These are phyloP conservation scores for Hypoxylon sp. DNA, from an alignment of 2,329 filamentous ascomycete genomes.

Conservation along the genomic window DNA sequence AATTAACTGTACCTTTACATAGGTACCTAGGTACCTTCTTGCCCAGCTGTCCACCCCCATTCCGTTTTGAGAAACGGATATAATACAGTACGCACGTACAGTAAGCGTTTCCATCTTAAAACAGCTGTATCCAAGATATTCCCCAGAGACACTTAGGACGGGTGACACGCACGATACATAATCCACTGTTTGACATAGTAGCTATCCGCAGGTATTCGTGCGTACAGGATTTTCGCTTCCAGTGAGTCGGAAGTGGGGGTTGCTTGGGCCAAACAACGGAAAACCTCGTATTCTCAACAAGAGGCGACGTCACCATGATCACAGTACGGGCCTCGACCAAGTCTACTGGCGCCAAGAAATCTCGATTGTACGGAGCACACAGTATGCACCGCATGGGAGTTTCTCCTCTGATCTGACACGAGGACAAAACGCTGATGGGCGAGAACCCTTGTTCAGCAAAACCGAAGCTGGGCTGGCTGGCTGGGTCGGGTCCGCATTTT, in stretches of 20 bases:
- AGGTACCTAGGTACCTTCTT: not conserved
- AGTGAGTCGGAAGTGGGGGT: conserved; percentile 27
- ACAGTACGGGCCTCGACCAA: conserved; percentile 25
- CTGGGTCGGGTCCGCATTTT: not conserved
- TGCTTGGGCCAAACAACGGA: conserved; percentile 27
- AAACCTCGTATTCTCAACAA: conserved; percentile 46
- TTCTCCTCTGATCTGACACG: conserved; percentile 15
- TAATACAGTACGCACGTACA: not conserved
- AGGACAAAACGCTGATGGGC: conserved; percentile 6
- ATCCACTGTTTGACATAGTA: not conserved
- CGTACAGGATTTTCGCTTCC: not conserved
- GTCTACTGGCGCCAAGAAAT: conserved; percentile 27
- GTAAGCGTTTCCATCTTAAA: not conserved
- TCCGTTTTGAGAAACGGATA: conserved; percentile 6
- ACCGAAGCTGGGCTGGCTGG: not conserved
- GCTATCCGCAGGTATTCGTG: not conserved
- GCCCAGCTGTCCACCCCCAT: not conserved
- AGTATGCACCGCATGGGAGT: conserved; percentile 12
- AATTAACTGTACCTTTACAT: no score
- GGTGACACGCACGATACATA: not conserved
- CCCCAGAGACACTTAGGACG: not conserved
- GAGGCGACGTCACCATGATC: conserved; percentile 42
- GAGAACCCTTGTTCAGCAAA: conserved; percentile 5
- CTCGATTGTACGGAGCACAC: conserved; percentile 25
- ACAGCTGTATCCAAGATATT: not conserved